Percentiles rank a stretch among this genome's conserved stretches.
Conservation (phyloP, 2,329 filamentous ascomycete genomes). For the Nemania sp. region DNA sequence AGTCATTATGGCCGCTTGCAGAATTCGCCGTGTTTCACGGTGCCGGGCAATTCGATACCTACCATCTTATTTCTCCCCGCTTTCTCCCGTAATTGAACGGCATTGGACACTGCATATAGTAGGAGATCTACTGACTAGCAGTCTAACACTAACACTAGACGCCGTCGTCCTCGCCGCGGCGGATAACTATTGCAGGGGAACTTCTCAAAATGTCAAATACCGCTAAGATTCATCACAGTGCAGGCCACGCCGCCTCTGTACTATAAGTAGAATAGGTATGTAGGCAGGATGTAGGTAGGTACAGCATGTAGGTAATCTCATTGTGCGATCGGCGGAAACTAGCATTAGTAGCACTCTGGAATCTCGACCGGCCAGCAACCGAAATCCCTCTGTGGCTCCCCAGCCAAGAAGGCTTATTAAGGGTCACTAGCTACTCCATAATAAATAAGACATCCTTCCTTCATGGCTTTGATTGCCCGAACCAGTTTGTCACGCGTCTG, state of each 20-base stretch:
- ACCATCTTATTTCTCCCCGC: neutral
- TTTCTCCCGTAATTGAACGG: neutral
- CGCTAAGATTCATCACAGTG: neutral
- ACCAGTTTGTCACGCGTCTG: constrained; percentile 24
- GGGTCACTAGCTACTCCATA: constrained; percentile 28
- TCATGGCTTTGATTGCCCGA: constrained; percentile 25
- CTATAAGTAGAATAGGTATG: too few species aligned
- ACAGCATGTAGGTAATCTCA: constrained; percentile 26
- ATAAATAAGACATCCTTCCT: constrained; percentile 22
- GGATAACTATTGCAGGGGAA: neutral
- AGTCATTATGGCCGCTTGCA: neutral
- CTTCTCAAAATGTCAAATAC: constrained; percentile 26
- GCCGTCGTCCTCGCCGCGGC: neutral
- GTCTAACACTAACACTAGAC: constrained; percentile 7
- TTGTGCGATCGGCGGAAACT: constrained; percentile 40
- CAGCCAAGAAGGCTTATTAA: constrained; percentile 20
- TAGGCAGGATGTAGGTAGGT: too few species aligned
- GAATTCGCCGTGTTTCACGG: constrained; percentile 4
- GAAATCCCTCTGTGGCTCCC: constrained; percentile 37
- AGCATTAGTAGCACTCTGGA: constrained; percentile 36
- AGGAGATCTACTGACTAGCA: constrained; percentile 9
- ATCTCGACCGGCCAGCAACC: constrained; percentile 40
- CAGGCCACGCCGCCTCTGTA: neutral
- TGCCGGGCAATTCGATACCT: neutral
- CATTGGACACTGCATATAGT: constrained; percentile 4